Evolutionary conservation across 129 eudicot species (phyloP).

Genomic region (Deinandra increscens): DNA sequence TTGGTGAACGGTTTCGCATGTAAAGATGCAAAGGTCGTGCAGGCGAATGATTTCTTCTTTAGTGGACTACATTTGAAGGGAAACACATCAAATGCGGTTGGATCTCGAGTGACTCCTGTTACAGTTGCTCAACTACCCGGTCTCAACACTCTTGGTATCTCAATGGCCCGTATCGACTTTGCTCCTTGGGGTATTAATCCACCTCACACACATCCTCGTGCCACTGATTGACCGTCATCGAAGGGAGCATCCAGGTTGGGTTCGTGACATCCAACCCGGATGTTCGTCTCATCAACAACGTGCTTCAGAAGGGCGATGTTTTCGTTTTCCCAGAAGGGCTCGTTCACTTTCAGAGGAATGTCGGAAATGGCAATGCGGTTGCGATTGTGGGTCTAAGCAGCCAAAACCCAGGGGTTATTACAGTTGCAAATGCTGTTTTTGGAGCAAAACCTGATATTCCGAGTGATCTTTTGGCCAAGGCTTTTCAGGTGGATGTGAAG

Average conservation of each 20-base stretch:
- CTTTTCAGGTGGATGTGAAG: neutral
- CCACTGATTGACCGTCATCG: constrained; percentile 25
- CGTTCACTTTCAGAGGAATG: neutral
- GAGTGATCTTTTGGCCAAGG: neutral
- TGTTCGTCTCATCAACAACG: neutral
- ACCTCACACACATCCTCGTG: constrained; percentile 40
- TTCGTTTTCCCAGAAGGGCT: constrained; percentile 1
- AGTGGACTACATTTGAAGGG: neutral
- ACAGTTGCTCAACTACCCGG: neutral
- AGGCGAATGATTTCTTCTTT: neutral
- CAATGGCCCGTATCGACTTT: neutral
- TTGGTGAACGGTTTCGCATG: neutral
- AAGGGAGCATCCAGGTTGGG: neutral
- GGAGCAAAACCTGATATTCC: constrained; percentile 10
- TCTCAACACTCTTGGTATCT: constrained; percentile 14
- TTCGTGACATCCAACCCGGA: constrained; percentile 10
- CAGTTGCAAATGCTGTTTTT: constrained; percentile 8
- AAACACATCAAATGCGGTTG: constrained; percentile 11
- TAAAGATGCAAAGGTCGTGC: neutral
- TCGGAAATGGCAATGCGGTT: neutral
- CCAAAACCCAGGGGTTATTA: constrained; percentile 3
- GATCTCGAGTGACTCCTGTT: neutral
- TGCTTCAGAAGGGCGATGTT: constrained; percentile 7
- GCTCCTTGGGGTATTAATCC: neutral
- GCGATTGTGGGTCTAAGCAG: neutral